Evolutionary conservation across 768 basidiomycete genomes (phyloP).

Genomic region (Tylopilus sp.): DNA sequence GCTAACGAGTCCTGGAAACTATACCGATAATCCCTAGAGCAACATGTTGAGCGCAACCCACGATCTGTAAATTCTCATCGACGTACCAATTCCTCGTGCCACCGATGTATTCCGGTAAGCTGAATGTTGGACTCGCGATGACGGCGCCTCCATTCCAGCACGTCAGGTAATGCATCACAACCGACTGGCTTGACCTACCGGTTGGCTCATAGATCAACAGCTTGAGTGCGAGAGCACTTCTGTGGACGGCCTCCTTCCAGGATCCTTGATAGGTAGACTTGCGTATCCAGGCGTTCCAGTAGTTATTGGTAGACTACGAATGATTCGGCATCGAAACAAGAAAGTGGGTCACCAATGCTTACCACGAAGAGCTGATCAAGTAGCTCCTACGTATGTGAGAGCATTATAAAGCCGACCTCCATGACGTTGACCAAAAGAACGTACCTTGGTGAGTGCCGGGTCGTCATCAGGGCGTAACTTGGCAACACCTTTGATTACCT

Average conservation of each 20-base stretch:
- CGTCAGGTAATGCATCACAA: not conserved
- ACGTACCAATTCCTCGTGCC: constrained; percentile 83
- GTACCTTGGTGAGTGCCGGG: constrained; percentile 65
- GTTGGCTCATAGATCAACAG: constrained; percentile 92
- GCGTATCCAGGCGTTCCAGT: constrained; percentile 90
- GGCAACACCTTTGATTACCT: constrained; percentile 42
- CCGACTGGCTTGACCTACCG: constrained; percentile 35
- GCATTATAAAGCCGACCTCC: not conserved
- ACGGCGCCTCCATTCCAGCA: constrained; percentile 62
- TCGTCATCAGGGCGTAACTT: constrained; percentile 57
- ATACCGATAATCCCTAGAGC: constrained; percentile 60
- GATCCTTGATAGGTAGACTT: constrained; percentile 86
- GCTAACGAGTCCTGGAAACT: not conserved
- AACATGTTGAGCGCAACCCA: not conserved
- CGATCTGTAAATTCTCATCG: not conserved
- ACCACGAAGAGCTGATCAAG: constrained; percentile 57
- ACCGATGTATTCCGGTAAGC: constrained; percentile 87
- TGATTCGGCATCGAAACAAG: not conserved
- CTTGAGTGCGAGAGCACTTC: constrained; percentile 92
- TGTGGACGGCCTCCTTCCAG: constrained; percentile 94
- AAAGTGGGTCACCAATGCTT: constrained; percentile 1
- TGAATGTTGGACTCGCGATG: constrained; percentile 94
- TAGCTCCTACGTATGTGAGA: constrained; percentile 42
- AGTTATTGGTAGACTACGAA: constrained; percentile 63
- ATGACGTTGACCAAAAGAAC: constrained; percentile 1